These are phyloP conservation scores for Yamadazyma olivae DNA, from an alignment of 805 yeast species.

Conservation along the genomic window DNA sequence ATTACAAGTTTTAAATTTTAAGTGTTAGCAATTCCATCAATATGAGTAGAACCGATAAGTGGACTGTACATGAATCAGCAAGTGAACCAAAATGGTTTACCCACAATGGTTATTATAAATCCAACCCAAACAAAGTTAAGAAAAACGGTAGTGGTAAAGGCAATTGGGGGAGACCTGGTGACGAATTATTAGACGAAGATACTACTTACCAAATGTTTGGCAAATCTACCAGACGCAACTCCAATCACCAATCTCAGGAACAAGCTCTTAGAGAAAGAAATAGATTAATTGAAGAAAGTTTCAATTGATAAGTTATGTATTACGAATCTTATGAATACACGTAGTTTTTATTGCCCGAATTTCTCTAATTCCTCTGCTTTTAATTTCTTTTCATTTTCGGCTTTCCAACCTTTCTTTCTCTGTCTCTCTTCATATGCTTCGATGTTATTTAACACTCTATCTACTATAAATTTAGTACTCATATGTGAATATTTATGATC, in stretches of 20 bases:
- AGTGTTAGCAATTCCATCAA: background rate
- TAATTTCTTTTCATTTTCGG: slow-evolving; percentile 40
- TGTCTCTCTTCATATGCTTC: slow-evolving; percentile 83
- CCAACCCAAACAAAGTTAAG: slow-evolving; percentile 74
- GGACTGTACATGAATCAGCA: slow-evolving; percentile 48
- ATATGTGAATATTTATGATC: slow-evolving; percentile 62
- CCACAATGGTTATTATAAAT: slow-evolving; percentile 65
- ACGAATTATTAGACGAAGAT: slow-evolving; percentile 63
- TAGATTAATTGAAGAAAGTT: slow-evolving; percentile 5
- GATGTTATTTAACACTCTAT: slow-evolving; percentile 67
- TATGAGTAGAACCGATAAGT: slow-evolving; percentile 1
- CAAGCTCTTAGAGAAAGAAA: slow-evolving; percentile 17
- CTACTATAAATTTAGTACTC: slow-evolving; percentile 67
- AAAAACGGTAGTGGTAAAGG: slow-evolving; percentile 83
- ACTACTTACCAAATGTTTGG: slow-evolving; percentile 28
- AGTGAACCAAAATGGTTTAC: slow-evolving; percentile 72
- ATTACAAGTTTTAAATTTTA: too few species aligned
- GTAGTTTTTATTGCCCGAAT: background rate
- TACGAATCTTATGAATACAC: too few species aligned
- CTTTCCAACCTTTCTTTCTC: slow-evolving; percentile 78
- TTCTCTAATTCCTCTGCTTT: slow-evolving; percentile 16
- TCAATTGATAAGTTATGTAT: background rate
- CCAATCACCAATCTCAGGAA: slow-evolving; percentile 36
- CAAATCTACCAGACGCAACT: slow-evolving; percentile 33
- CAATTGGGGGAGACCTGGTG: slow-evolving; percentile 86